A percentile compares a stretch with the other conserved stretches of the same genome.
These are phyloP conservation scores for Astrephomene gubernaculifera DNA, from an alignment of 139 green algal genomes.

Conservation along the genomic window DNA sequence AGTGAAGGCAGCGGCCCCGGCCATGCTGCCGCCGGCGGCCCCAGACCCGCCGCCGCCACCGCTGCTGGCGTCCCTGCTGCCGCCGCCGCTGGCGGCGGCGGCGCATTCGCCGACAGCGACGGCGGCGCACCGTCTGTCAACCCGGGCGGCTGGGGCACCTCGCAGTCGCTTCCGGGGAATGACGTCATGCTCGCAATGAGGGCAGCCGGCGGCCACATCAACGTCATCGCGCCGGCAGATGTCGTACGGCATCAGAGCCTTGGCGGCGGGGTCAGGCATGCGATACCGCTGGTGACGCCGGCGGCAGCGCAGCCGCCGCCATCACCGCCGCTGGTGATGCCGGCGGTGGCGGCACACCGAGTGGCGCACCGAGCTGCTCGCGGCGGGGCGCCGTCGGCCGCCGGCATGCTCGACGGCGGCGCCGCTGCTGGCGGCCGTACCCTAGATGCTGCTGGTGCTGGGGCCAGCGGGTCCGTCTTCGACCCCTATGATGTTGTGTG, in stretches of 20 bases:
- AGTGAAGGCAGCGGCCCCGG: neutral
- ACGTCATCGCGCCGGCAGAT: slow-evolving; percentile 5
- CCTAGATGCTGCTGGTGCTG: neutral
- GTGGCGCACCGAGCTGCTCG: neutral
- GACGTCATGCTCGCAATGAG: neutral
- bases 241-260: slow-evolving; percentile 4
- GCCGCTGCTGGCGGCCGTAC: neutral
- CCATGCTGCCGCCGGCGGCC: neutral
- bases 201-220: neutral
- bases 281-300: slow-evolving; percentile 29
- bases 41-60: too few relatives aligned
- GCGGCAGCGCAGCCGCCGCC: neutral
- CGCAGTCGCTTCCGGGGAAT: neutral
- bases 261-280: slow-evolving; percentile 18
- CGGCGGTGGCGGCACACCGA: too few relatives aligned
- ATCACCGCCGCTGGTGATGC: neutral
- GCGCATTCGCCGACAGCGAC: neutral
- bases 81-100: neutral
- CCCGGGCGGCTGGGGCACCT: neutral
- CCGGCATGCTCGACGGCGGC: neutral
- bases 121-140: slow-evolving; percentile 19
- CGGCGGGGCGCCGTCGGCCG: neutral
- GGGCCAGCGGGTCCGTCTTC: neutral
- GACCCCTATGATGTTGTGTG: slow-evolving; percentile 12
- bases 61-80: too few relatives aligned